Evolutionary conservation across 805 yeast species (phyloP).

Genomic region (Scheffersomyces spartinae): DNA sequence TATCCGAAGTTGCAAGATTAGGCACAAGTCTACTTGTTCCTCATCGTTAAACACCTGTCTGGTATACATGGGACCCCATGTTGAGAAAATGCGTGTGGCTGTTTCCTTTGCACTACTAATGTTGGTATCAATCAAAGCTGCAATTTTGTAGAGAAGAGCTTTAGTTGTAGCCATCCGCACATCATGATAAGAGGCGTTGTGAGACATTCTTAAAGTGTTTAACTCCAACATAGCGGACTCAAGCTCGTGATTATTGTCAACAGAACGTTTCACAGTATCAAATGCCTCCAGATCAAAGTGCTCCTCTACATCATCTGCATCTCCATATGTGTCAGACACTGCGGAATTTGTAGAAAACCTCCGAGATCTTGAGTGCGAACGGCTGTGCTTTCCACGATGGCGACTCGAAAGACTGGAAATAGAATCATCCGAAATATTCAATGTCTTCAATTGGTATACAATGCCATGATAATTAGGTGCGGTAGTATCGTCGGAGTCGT

Average conservation of each 20-base stretch:
- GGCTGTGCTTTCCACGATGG: too few relatives aligned
- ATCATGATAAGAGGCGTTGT: slow-evolving; percentile 91
- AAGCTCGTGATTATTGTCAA: slow-evolving; percentile 83
- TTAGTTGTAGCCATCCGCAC: slow-evolving; percentile 72
- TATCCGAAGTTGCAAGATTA: slow-evolving; percentile 37
- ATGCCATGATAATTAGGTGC: slow-evolving; percentile 26
- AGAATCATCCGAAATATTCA: slow-evolving; percentile 48
- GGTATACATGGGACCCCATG: slow-evolving; percentile 73
- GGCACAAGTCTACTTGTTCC: slow-evolving; percentile 67
- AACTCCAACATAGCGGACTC: slow-evolving; percentile 90
- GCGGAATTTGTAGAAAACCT: slow-evolving; percentile 38
- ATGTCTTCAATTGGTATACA: slow-evolving; percentile 34
- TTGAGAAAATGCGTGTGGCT: slow-evolving; percentile 56
- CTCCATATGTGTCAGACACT: slow-evolving; percentile 10
- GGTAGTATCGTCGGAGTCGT: slow-evolving; percentile 19
- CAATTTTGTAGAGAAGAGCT: slow-evolving; percentile 60
- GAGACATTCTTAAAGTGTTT: slow-evolving; percentile 92
- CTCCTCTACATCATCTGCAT: slow-evolving; percentile 43
- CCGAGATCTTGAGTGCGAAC: slow-evolving; percentile 11
- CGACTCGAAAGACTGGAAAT: too few relatives aligned
- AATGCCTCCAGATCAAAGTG: slow-evolving; percentile 84
- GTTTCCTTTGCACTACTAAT: slow-evolving; percentile 73
- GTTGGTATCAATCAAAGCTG: slow-evolving; percentile 65
- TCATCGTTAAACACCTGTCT: slow-evolving; percentile 76
- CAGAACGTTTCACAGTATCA: slow-evolving; percentile 85